Evolutionary conservation across 805 yeast genomes (phyloP), one percentile per base, ranked within the genome.

Genomic region (Zygoascus flipseniorum): DNA sequence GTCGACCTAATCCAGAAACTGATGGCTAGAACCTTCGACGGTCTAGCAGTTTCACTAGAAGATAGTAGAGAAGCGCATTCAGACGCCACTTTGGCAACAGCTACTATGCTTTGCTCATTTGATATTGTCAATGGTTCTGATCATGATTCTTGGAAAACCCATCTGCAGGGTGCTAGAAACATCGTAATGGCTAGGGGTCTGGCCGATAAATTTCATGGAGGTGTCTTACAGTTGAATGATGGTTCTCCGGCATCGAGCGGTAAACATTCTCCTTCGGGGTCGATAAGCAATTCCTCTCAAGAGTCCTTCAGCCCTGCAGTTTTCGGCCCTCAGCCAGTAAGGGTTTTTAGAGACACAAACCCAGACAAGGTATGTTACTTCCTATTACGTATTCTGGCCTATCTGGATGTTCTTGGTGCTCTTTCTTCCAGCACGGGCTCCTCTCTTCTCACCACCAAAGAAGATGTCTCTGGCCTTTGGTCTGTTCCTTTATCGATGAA

Each of bases 341-440:
- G 59, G 13, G 47, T 57, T 13, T 28, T 62, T 16, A 53, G 54
- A 9, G 58, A 50, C 16, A 50, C 59, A 9, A 31, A 56, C 28
- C 28, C 48, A 20, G 55, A 56, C 16, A 65, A 75, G 56, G 70
- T 79, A 13, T 66, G 79, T 0, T 80, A 70, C 56, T 85, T 85
- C 59, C 69, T 85, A 46, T 71, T 77, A 57, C 68, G 89, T 50
- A 83, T 89, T 87, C 84, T 81, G 62, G 82, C 81, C 0, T 85
- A 82, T 61, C 68, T 82, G 35, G 89, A 83, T 60, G 78, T 83
- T 2, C 71, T 85, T 19, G 84, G 87, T 0, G 76, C 80, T 0
- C 68, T 85, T 23, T 78, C 86, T 1, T 76, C 87, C 0, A 76
- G 56, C 16, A 39, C 53, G 19, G 63, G 64, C 9, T 52, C 57